Percentiles rank a stretch among this genome's conserved stretches.
Evolutionary conservation across 2,329 filamentous ascomycete genomes (phyloP).

Genomic region (Penicillium concentricum): DNA sequence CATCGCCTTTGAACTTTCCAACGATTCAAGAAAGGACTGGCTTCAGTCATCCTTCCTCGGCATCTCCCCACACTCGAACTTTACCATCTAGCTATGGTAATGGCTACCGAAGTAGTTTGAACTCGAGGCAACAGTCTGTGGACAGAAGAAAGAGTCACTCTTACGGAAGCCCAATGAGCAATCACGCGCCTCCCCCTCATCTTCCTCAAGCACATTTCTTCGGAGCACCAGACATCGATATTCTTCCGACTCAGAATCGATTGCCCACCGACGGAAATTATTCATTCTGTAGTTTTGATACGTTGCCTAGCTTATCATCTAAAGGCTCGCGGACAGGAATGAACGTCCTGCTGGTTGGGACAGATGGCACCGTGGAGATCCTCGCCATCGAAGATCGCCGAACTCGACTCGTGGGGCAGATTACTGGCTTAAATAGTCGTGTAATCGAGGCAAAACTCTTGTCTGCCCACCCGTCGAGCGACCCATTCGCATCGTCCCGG

Average conservation of each 20-base stretch:
- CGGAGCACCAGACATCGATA: conserved; percentile 69
- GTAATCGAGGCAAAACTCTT: conserved; percentile 82
- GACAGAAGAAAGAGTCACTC: conserved; percentile 43
- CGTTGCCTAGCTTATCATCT: conserved; percentile 52
- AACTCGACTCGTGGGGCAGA: conserved; percentile 64
- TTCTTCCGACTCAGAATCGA: conserved; percentile 37
- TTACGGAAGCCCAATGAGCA: conserved; percentile 36
- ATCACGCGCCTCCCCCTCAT: conserved; percentile 62
- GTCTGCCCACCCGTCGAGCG: conserved; percentile 61
- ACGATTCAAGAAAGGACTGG: conserved; percentile 38
- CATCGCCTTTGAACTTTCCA: conserved; percentile 43
- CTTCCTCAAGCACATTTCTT: conserved; percentile 77
- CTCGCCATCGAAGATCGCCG: conserved; percentile 71
- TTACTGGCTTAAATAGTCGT: conserved; percentile 75
- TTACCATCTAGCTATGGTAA: conserved; percentile 46
- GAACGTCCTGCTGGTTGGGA: conserved; percentile 76
- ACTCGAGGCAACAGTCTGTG: conserved; percentile 37
- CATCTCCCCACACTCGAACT: conserved; percentile 43
- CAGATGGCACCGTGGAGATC: conserved; percentile 76
- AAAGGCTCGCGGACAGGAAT: conserved; percentile 39
- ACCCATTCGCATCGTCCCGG: conserved; percentile 55
- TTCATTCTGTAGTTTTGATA: conserved; percentile 80
- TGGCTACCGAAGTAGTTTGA: conserved; percentile 36
- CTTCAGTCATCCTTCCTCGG: conserved; percentile 45
- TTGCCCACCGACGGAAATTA: conserved; percentile 54